phyloP scores from a whole-genome alignment of 495 filamentous ascomycete species.

The Penicillium diatomitis region DNA sequence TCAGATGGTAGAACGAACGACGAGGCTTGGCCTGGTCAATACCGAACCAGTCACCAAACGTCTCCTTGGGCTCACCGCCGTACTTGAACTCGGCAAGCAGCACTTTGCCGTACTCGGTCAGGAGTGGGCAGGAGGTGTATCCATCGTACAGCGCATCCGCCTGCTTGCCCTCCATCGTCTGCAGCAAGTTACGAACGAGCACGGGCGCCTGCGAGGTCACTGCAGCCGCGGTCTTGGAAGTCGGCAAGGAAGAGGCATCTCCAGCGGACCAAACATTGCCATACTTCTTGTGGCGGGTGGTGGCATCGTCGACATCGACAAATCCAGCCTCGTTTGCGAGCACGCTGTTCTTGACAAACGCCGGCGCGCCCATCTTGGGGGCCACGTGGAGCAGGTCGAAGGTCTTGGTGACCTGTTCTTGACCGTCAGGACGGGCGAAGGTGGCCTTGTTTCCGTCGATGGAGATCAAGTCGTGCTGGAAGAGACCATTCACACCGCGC shows the following conservation, averaged over 20 bases:
- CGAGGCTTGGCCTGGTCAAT: slow-evolving; percentile 49
- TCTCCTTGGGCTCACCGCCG: slow-evolving; percentile 61
- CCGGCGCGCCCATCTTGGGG: slow-evolving; percentile 54
- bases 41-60: slow-evolving; percentile 47
- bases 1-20: slow-evolving; percentile 52
- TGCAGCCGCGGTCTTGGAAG: slow-evolving; percentile 60
- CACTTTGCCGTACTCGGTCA: slow-evolving; percentile 58
- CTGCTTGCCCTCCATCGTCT: slow-evolving; percentile 45
- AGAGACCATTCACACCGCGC: slow-evolving; percentile 55
- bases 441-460: slow-evolving; percentile 49
- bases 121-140: slow-evolving; percentile 61
- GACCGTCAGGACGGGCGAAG: slow-evolving; percentile 38
- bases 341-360: slow-evolving; percentile 47
- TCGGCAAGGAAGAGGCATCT: slow-evolving; percentile 57
- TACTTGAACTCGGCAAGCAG: slow-evolving; percentile 67
- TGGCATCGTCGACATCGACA: slow-evolving; percentile 55
- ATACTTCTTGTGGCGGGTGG: slow-evolving; percentile 52
- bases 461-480: slow-evolving; percentile 56
- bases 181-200: slow-evolving; percentile 47
- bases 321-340: slow-evolving; percentile 52
- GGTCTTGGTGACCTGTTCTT: slow-evolving; percentile 36
- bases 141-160: slow-evolving; percentile 48
- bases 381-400: slow-evolving; percentile 55
- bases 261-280: slow-evolving; percentile 61
- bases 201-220: slow-evolving; percentile 56